Evolutionary conservation across 2,329 filamentous ascomycete species (phyloP), one percentile per base, ranked within the genome.

Genomic region (Xenoacremonium recifei): DNA sequence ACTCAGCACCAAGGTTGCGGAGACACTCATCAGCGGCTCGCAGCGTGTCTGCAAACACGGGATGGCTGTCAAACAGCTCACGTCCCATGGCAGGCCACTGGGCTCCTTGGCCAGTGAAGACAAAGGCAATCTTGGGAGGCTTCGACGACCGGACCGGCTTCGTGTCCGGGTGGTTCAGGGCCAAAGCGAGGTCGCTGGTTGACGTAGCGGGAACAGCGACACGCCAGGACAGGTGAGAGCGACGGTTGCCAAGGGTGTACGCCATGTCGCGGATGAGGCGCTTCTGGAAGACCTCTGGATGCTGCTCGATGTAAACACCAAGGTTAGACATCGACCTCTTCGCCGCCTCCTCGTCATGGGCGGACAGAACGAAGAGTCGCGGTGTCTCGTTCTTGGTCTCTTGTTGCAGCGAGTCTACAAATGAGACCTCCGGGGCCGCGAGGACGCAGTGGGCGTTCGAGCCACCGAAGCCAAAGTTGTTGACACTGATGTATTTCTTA

Each of bases 401-500:
- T 18, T 46, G 27, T 4, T 44, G 41, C 17, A 53, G 15, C 9
- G n/a, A n/a, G n/a, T 50, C 44, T 4, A 35, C 23, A 7, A 42
- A 17, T 11, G 33, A 25, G 3, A 36, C 13, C 7, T 69, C 65
- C 2, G 67, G 62, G 17, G 60, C 61, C 40, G 63, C 61, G 10
- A 70, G 50, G 6, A 74, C 63, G 2, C 63, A 59, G 42, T 73
- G 70, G 6, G 62, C 67, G 45, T 73, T 73, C 12, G 70, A 66
- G 27, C 63, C 68, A 21, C 66, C 70, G 32, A 67, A 72, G 1
- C 71, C 71, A 37, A 73, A 74, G 45, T 63, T 69, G 56, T 76
- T 76, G 44, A 77, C 62, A 47, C 72, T 75, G 44, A 75, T 67
- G 50, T 70, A 73, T 47, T 69, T 70, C 63, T 76, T 76, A 32